phyloP scores from a whole-genome alignment of 192 early-diverging fungal species.

The Backusella parvicylindrica region DNA sequence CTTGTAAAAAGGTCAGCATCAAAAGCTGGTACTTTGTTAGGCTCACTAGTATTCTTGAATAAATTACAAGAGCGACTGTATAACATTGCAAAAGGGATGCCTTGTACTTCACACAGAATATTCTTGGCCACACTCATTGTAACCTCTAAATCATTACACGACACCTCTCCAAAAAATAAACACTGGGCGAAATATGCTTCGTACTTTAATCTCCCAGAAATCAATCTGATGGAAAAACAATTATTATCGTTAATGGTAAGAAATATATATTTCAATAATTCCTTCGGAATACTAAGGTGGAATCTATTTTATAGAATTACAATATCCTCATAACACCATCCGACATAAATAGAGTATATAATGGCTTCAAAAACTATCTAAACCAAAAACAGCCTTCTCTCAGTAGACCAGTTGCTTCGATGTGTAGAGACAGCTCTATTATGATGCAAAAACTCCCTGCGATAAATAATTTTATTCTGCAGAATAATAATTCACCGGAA shows the following conservation, averaged over 20 bases:
- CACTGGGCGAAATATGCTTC: constrained; percentile 76
- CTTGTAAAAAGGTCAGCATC: constrained; percentile 66
- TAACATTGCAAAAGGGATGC: constrained; percentile 71
- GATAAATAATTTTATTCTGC: not conserved
- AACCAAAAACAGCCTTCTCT: not conserved
- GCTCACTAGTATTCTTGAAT: constrained; percentile 67
- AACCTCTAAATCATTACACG: constrained; percentile 74
- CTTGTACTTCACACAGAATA: constrained; percentile 77
- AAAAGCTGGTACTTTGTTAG: constrained; percentile 65
- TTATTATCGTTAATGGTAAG: constrained; percentile 60
- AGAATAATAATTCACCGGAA: not conserved
- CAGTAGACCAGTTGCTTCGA: not conserved
- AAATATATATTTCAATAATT: not conserved
- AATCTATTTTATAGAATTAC: constrained; percentile 19
- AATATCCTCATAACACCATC: constrained; percentile 19
- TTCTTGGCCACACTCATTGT: constrained; percentile 76
- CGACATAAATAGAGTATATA: not conserved
- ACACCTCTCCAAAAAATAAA: constrained; percentile 81
- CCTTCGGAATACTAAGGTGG: not conserved
- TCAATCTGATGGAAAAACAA: constrained; percentile 84
- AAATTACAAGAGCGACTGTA: constrained; percentile 64
- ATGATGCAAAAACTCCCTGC: not conserved
- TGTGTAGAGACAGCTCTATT: not conserved
- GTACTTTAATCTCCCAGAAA: constrained; percentile 69
- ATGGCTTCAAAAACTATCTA: not conserved